phyloP scores from a whole-genome alignment of 2,329 filamentous ascomycete genomes.

The Phaeosphaeriaceae sp. region DNA sequence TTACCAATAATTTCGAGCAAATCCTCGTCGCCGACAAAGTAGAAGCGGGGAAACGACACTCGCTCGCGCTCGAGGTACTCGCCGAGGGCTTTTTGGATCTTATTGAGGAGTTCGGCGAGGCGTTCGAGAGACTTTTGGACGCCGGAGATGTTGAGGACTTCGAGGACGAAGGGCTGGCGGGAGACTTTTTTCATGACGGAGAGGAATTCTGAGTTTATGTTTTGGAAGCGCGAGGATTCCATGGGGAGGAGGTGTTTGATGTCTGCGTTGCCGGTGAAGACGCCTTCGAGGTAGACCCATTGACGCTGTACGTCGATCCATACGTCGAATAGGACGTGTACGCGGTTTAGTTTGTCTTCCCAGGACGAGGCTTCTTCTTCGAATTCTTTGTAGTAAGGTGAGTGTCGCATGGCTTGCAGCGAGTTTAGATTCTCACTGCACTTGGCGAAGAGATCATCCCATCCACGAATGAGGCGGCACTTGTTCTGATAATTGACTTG shows the following conservation, averaged over 20 bases:
- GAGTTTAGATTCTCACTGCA: slow-evolving; percentile 98
- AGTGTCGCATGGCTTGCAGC: slow-evolving; percentile 97
- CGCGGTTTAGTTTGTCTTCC: slow-evolving; percentile 97
- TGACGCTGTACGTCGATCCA: slow-evolving; percentile 99
- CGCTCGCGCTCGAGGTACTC: slow-evolving; percentile 98
- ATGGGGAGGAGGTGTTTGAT: slow-evolving; percentile 98
- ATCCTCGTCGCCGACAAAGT: slow-evolving; percentile 99
- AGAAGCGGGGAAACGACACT: slow-evolving; percentile 97
- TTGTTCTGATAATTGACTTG: slow-evolving; percentile 98
- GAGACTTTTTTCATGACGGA: slow-evolving; percentile 99
- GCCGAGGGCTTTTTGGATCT: slow-evolving; percentile 97
- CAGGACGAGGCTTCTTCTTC: slow-evolving; percentile 95
- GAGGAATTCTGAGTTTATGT: slow-evolving; percentile 99
- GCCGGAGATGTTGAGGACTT: slow-evolving; percentile 93
- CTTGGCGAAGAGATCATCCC: slow-evolving; percentile 97
- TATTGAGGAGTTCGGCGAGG: slow-evolving; percentile 94
- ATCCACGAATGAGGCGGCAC: slow-evolving; percentile 93
- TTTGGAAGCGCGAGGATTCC: slow-evolving; percentile 95
- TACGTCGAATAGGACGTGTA: slow-evolving; percentile 97
- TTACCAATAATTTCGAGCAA: slow-evolving; percentile 99
- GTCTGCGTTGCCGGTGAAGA: slow-evolving; percentile 97
- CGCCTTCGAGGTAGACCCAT: slow-evolving; percentile 98
- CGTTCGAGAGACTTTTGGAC: slow-evolving; percentile 96
- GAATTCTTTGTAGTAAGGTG: slow-evolving; percentile 98
- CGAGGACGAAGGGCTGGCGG: slow-evolving; percentile 92